Evolutionary conservation across 805 yeast genomes (phyloP).

Genomic region (Saccharomycopsis sp.): DNA sequence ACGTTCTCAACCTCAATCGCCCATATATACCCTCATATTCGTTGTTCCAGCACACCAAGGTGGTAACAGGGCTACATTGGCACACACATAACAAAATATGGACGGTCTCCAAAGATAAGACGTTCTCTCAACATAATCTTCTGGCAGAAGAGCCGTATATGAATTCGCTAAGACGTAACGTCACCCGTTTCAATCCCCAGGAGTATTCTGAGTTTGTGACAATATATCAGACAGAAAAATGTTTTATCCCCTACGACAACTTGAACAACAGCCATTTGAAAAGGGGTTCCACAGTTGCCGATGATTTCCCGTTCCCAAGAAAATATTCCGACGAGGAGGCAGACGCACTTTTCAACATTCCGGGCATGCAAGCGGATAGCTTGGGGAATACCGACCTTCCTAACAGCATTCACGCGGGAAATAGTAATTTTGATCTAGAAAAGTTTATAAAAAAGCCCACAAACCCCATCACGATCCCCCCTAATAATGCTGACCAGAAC

Average conservation of each 20-base stretch:
- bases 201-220: conserved; percentile 11
- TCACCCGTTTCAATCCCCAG: conserved; percentile 12
- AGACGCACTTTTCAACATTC: too few relatives aligned
- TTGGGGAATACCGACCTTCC: not conserved
- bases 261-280: not conserved
- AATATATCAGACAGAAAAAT: conserved; percentile 11
- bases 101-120: conserved; percentile 35
- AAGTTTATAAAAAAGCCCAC: not conserved
- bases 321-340: not conserved
- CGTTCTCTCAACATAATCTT: conserved; percentile 32
- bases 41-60: conserved; percentile 11
- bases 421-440: not conserved
- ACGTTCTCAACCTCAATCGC: conserved; percentile 38
- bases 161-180: conserved; percentile 3
- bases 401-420: not conserved
- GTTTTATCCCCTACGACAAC: conserved; percentile 5
- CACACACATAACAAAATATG: conserved; percentile 34
- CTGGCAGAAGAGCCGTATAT: conserved; percentile 18
- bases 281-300: not conserved
- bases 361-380: too few relatives aligned
- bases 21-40: conserved; percentile 13
- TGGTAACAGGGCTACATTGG: conserved; percentile 40
- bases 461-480: not conserved
- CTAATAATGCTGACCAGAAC: not conserved
- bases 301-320: not conserved